Evolutionary conservation across 2,329 filamentous ascomycete genomes (phyloP), one percentile per base, ranked within the genome.

Genomic region (Samsoniella hepiali): DNA sequence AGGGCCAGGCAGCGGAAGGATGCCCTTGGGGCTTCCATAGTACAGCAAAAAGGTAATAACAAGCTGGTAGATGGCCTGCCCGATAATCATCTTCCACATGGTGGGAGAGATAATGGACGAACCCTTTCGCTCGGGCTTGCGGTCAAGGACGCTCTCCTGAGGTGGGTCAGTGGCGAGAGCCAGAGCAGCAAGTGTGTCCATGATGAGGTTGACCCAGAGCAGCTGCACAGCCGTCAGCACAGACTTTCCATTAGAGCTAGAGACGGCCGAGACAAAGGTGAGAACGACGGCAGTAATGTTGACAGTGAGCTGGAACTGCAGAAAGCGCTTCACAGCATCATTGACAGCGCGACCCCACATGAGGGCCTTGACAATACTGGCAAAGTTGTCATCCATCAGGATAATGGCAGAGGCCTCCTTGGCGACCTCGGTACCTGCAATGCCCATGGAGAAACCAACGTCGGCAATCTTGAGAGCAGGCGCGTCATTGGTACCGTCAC

Each of bases 61-160:
- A 5, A 98, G 85, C 75, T 98, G 93, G 75, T 95, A 98, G 64
- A 97, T 82, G 1, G 93, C 87, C 75, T 98, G 93, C 2, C 93
- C 94, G 51, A 97, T 84, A 66, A 98, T 97, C 94, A 98, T 98
- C 82, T 98, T 98, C 94, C 94, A 96, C 94, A 98, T 98, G 22
- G 90, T 93, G 40, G 89, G 81, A 1, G 93, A 96, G 69, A 98
- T 95, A 66, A 87, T 86, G 49, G 81, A 79, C 4, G 83, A 74
- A 31, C 81, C 82, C 71, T 83, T 84, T 64, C 77, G 81, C 71
- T 87, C 84, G 1, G 84, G 84, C 75, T 91, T 93, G 63, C 93
- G 87, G 69, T 96, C 81, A 58, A 97, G 79, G 32, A 97, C 88
- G 68, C 87, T 90, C 59, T 90, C 88, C 13, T 90, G 90, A 0